A percentile compares a stretch with the other conserved stretches of the same genome.
phyloP scores from a whole-genome alignment of 2,329 filamentous ascomycete genomes.

The Microcera coccophila region DNA sequence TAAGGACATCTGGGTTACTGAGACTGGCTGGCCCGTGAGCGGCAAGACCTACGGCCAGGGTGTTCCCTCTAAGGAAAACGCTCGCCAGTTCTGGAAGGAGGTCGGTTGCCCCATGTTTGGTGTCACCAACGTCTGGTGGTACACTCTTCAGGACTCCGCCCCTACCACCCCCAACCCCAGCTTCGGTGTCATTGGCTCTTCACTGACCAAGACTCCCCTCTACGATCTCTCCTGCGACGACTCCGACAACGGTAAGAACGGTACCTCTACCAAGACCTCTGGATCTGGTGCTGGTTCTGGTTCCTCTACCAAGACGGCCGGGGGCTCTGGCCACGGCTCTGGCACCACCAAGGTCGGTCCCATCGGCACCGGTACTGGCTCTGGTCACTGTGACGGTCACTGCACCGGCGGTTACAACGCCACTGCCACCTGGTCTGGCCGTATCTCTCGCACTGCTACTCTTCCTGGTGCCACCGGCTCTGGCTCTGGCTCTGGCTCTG shows the following conservation, averaged over 20 bases:
- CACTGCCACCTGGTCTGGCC: slow-evolving; percentile 17
- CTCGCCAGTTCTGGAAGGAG: slow-evolving; percentile 74
- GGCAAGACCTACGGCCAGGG: slow-evolving; percentile 61
- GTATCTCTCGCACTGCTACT: slow-evolving; percentile 7
- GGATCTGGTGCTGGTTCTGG: slow-evolving; percentile 15
- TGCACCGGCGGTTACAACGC: slow-evolving; percentile 15
- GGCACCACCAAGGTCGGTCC: slow-evolving; percentile 11
- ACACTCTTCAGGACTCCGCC: slow-evolving; percentile 65
- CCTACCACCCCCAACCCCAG: slow-evolving; percentile 59
- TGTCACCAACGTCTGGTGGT: slow-evolving; percentile 69
- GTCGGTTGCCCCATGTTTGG: slow-evolving; percentile 70
- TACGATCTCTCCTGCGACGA: slow-evolving; percentile 57
- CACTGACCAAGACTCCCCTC: slow-evolving; percentile 51
- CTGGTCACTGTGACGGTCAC: slow-evolving; percentile 10
- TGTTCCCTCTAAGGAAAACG: slow-evolving; percentile 62
- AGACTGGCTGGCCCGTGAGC: slow-evolving; percentile 81
- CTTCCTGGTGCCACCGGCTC: slow-evolving; percentile 22
- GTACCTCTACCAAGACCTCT: slow-evolving; percentile 5
- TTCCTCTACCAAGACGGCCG: slow-evolving; percentile 3
- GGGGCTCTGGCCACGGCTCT: slow-evolving; percentile 10
- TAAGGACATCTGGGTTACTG: slow-evolving; percentile 80
- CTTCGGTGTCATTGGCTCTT: slow-evolving; percentile 64
- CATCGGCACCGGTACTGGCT: slow-evolving; percentile 20
- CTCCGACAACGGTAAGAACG: slow-evolving; percentile 10
- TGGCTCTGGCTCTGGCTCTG: background rate